Conservation (phyloP, 331 rosid genomes). For the Stylosanthes scabra region DNA sequence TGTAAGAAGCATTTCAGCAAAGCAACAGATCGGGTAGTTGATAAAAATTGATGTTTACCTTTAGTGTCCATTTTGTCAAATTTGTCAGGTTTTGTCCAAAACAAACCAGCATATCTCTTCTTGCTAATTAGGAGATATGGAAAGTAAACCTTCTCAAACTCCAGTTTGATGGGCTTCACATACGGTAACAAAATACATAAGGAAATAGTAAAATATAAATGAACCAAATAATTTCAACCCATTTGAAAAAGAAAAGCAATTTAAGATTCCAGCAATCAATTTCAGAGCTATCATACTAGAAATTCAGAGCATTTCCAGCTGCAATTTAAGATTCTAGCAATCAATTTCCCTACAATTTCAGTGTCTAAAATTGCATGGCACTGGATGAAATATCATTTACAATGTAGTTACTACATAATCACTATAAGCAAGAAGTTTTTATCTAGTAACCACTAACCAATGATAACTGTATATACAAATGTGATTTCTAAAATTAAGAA, state of each 20-base stretch:
- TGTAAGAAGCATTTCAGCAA: slow-evolving; percentile 25
- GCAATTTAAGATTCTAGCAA: slow-evolving; percentile 10
- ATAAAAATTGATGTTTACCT: slow-evolving; percentile 62
- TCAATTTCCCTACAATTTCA: slow-evolving; percentile 29
- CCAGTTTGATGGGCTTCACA: slow-evolving; percentile 94
- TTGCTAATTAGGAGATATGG: slow-evolving; percentile 97
- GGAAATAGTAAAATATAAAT: slow-evolving; percentile 22
- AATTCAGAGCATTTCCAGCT: neutral
- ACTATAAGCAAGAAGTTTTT: neutral
- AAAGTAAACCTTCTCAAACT: slow-evolving; percentile 95
- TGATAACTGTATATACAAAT: neutral
- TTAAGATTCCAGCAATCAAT: slow-evolving; percentile 20
- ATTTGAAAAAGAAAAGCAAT: slow-evolving; percentile 20
- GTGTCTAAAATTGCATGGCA: slow-evolving; percentile 10
- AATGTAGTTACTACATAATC: neutral
- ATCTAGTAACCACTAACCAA: neutral
- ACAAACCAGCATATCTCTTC: slow-evolving; percentile 98
- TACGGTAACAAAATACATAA: slow-evolving; percentile 29
- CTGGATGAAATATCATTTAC: slow-evolving; percentile 9
- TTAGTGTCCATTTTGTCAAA: slow-evolving; percentile 98
- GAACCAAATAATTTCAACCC: slow-evolving; percentile 24
- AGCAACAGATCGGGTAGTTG: slow-evolving; percentile 2
- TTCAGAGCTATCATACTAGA: too few relatives aligned
- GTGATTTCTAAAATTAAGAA: neutral
- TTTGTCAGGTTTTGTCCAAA: slow-evolving; percentile 79